Conservation (phyloP, 352 stramenopile species). For the Pseudoperonospora humuli region DNA sequence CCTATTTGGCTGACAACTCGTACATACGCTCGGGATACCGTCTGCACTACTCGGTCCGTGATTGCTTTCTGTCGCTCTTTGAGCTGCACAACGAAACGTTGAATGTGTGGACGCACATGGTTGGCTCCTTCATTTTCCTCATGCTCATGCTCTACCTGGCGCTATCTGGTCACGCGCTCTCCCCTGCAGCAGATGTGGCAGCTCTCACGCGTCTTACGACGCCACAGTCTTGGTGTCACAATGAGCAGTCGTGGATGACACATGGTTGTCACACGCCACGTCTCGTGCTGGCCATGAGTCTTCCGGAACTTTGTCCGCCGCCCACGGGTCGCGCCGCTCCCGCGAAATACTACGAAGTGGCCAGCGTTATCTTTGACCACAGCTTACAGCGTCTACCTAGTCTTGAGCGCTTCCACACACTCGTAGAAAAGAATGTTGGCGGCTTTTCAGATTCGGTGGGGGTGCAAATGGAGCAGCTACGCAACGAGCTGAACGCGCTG, state of each 20-base stretch:
- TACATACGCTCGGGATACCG: slow-evolving; percentile 84
- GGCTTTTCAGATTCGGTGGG: slow-evolving; percentile 57
- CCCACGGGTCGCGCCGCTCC: slow-evolving; percentile 14
- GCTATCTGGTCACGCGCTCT: slow-evolving; percentile 44
- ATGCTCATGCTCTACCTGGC: slow-evolving; percentile 69
- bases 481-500: slow-evolving; percentile 48
- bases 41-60: slow-evolving; percentile 68
- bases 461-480: slow-evolving; percentile 60
- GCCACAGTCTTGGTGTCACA: slow-evolving; percentile 27
- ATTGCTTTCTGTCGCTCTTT: slow-evolving; percentile 78
- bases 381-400: slow-evolving; percentile 79
- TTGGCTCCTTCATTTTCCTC: slow-evolving; percentile 81
- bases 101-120: slow-evolving; percentile 85
- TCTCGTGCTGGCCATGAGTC: slow-evolving; percentile 30
- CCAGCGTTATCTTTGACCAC: slow-evolving; percentile 75
- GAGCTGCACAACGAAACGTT: slow-evolving; percentile 86
- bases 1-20: slow-evolving; percentile 79
- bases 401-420: slow-evolving; percentile 66
- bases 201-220: slow-evolving; percentile 7
- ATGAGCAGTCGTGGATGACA: slow-evolving; percentile 28
- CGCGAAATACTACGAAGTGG: slow-evolving; percentile 66
- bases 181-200: slow-evolving; percentile 5
- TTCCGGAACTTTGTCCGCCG: slow-evolving; percentile 41
- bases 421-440: slow-evolving; percentile 66
- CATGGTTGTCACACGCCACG: slow-evolving; percentile 44